Conservation (phyloP, 345 rosid species). For the Rhizophora apiculata region DNA sequence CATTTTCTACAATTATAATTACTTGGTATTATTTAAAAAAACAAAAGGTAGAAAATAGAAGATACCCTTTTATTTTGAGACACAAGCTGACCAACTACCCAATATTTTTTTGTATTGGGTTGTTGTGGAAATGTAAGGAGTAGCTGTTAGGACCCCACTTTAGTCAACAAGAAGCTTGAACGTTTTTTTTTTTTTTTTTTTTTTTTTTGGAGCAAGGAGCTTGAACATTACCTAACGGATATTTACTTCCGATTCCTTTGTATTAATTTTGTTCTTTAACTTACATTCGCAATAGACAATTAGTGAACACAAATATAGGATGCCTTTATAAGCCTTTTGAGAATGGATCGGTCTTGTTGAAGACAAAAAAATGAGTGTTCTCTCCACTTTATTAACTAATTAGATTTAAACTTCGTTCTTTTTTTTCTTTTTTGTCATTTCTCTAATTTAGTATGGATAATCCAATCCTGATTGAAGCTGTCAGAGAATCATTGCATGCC, state of each 20-base stretch:
- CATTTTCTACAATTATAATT: background rate
- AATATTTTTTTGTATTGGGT: background rate
- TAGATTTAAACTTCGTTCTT: no score
- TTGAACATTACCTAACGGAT: background rate
- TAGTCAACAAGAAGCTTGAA: background rate
- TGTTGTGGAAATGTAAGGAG: conserved; percentile 8
- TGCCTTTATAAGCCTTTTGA: background rate
- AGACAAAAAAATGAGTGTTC: no score
- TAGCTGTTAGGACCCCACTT: conserved; percentile 11
- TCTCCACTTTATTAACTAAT: no score
- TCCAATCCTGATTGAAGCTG: no score
- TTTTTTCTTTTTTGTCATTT: no score
- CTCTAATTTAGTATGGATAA: no score
- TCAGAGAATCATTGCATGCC: no score
- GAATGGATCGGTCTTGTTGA: background rate
- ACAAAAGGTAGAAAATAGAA: background rate
- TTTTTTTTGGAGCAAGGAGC: background rate
- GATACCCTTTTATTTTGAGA: conserved; percentile 12
- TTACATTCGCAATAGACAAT: background rate
- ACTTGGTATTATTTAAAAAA: no score
- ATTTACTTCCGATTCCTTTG: no score
- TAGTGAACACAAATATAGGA: no score
- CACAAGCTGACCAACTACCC: conserved; percentile 21
- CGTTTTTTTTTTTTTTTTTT: no score
- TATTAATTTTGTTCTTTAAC: background rate